These are phyloP conservation scores for Alternaria longipes DNA, from an alignment of 2,329 filamentous ascomycete genomes.

Conservation along the genomic window DNA sequence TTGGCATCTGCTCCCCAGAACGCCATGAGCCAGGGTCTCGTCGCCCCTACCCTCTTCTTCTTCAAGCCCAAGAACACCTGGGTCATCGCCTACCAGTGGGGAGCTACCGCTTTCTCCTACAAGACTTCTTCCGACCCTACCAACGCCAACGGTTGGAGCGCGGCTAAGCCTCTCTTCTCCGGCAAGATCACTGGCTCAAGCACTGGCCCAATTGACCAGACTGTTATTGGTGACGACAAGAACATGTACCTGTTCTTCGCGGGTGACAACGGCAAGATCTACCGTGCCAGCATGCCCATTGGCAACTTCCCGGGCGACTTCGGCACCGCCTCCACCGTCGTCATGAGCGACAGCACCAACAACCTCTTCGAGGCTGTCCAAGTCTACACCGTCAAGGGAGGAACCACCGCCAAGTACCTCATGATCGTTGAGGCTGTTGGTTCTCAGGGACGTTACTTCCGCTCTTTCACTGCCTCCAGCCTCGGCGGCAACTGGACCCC, in stretches of 20 bases:
- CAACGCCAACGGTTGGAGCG: conserved; percentile 66
- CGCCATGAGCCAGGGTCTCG: conserved; percentile 56
- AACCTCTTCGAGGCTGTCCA: conserved; percentile 73
- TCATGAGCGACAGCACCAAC: conserved; percentile 63
- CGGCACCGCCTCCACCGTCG: conserved; percentile 59
- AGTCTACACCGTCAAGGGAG: conserved; percentile 67
- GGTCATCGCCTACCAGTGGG: conserved; percentile 74
- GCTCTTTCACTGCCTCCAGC: conserved; percentile 69
- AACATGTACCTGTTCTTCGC: conserved; percentile 75
- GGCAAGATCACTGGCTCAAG: conserved; percentile 62
- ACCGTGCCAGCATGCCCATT: conserved; percentile 70
- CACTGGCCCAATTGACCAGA: conserved; percentile 70
- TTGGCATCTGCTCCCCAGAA: conserved; percentile 65
- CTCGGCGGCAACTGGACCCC: conserved; percentile 67
- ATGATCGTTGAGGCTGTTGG: conserved; percentile 74
- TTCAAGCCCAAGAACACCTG: conserved; percentile 69
- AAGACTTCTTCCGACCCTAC: conserved; percentile 66
- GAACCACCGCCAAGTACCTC: conserved; percentile 63
- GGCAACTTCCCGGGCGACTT: conserved; percentile 69
- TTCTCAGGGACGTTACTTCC: conserved; percentile 68
- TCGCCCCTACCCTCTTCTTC: conserved; percentile 71
- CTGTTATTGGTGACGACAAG: conserved; percentile 67
- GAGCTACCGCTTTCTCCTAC: conserved; percentile 67
- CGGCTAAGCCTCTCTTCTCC: conserved; percentile 64
- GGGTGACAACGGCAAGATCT: conserved; percentile 73